Evolutionary conservation across 352 stramenopile genomes (phyloP).

Genomic region (Globisporangium carolinianum): DNA sequence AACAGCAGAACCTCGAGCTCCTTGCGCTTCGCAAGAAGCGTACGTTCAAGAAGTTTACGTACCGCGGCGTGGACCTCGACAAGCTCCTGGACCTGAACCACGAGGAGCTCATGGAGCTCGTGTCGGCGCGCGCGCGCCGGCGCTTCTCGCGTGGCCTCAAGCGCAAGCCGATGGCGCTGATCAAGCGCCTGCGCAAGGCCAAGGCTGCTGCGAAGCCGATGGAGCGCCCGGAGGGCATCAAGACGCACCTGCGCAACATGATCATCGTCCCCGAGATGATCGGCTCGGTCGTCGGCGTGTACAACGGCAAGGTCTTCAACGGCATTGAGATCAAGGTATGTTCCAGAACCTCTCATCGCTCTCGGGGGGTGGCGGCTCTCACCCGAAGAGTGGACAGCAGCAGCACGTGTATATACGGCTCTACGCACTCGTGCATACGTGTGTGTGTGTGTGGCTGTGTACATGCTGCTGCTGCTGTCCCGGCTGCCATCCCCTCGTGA

Average conservation of each 20-base stretch:
- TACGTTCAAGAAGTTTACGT: conserved; percentile 99
- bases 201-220: conserved; percentile 97
- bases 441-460: neutral
- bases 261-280: conserved; percentile 99
- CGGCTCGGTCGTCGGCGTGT: conserved; percentile 98
- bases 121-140: conserved; percentile 93
- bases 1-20: conserved; percentile 81
- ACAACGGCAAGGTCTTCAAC: conserved; percentile 99
- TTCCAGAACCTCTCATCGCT: conserved; percentile 76
- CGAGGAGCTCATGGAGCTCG: conserved; percentile 99
- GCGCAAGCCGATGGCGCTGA: conserved; percentile 99
- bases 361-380: conserved; percentile 74
- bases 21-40: conserved; percentile 98
- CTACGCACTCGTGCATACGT: neutral
- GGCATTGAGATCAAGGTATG: conserved; percentile 99
- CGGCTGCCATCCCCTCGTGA: conserved; percentile 71
- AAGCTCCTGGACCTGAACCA: conserved; percentile 99
- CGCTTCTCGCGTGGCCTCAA: conserved; percentile 99
- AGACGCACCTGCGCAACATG: conserved; percentile 99
- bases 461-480: conserved; percentile 3
- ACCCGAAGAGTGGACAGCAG: conserved; percentile 57
- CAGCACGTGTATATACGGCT: neutral
- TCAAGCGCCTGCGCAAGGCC: conserved; percentile 98
- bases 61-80: conserved; percentile 98
- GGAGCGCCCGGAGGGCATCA: conserved; percentile 98